These are phyloP conservation scores for Quercus aquifolioides DNA, from an alignment of 306 rosid genomes.

Conservation along the genomic window DNA sequence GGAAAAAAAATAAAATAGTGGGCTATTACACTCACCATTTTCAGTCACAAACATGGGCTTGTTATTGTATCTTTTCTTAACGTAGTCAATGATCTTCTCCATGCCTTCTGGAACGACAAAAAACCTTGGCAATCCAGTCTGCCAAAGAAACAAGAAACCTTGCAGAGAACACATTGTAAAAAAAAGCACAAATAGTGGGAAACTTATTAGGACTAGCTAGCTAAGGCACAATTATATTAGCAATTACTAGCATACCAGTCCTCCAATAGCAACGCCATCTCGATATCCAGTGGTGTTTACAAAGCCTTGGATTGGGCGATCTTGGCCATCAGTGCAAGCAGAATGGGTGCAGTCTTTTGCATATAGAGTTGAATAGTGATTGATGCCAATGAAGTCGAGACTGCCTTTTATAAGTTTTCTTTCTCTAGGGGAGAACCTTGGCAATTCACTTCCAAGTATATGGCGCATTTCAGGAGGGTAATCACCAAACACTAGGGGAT, in stretches of 20 bases:
- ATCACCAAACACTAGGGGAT: constrained; percentile 57
- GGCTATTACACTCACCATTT: constrained; percentile 42
- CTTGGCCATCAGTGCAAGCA: constrained; percentile 30
- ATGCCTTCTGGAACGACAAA: constrained; percentile 67
- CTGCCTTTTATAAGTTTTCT: constrained; percentile 47
- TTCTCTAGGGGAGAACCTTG: constrained; percentile 39
- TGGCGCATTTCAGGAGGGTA: constrained; percentile 56
- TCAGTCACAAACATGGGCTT: constrained; percentile 59
- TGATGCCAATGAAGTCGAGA: constrained; percentile 57
- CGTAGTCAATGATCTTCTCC: constrained; percentile 48
- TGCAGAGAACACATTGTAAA: background rate
- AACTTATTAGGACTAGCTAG: background rate
- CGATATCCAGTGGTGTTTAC: constrained; percentile 23
- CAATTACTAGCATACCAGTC: constrained; percentile 15
- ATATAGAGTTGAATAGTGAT: constrained; percentile 53
- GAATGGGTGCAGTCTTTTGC: constrained; percentile 47
- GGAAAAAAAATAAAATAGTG: background rate
- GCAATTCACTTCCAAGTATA: constrained; percentile 45
- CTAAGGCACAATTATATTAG: constrained; percentile 4
- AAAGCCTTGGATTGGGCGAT: constrained; percentile 49
- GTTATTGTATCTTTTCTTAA: constrained; percentile 48
- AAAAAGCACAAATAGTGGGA: background rate
- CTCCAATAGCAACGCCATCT: constrained; percentile 61
- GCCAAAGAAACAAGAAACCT: background rate
- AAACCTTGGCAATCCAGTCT: constrained; percentile 50